These are phyloP conservation scores for peach (Prunus persica) DNA, from an alignment of 306 rosid genomes.

Conservation along the genomic window Prunus_persica_NCBIv2 NC_034013.1:10383501-10384000, in stretches of 20 bases:
- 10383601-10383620: conserved; percentile 22
- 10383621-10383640: conserved; percentile 7
- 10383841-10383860: no score
- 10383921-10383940: no score
- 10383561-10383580: conserved; percentile 22
- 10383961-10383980: no score
- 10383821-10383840: no score
- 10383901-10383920: no score
- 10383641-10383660: conserved; percentile 11
- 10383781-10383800: no score
- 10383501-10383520: not conserved
- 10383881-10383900: no score
- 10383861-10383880: no score
- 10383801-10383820: no score
- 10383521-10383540: conserved; percentile 6
- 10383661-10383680: conserved; percentile 10
- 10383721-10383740: conserved; percentile 31
- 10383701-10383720: conserved; percentile 12
- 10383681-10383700: conserved; percentile 24
- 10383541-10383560: conserved; percentile 22
- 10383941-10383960: no score
- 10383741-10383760: conserved; percentile 22
- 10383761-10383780: no score
- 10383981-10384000: no score
- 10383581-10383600: conserved; percentile 30